Percentiles rank a stretch among this genome's conserved stretches.
Evolutionary conservation across 2,329 filamentous ascomycete species (phyloP).

Genomic region (Paracorniculantispora psalliotae): DNA sequence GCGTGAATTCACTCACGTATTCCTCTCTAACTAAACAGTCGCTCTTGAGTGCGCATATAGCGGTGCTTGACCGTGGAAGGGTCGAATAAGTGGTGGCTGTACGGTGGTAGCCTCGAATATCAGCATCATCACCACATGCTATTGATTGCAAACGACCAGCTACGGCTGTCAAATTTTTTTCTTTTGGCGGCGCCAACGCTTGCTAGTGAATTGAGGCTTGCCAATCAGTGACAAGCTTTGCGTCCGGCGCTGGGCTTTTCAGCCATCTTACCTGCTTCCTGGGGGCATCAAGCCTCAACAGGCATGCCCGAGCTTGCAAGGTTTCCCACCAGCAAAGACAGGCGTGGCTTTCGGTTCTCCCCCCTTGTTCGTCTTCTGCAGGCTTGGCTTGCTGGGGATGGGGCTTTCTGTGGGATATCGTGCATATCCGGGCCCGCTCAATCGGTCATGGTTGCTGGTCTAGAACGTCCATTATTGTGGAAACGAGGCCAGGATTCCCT

Average conservation of each 20-base stretch:
- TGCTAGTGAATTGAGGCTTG: background rate
- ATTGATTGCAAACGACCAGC: too few species aligned
- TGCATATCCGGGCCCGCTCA: constrained; percentile 12
- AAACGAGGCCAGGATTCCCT: background rate
- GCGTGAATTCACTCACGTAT: too few species aligned
- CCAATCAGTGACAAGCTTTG: constrained; percentile 1
- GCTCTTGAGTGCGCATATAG: too few species aligned
- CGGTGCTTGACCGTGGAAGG: too few species aligned
- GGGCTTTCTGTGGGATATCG: background rate
- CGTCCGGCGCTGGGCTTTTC: background rate
- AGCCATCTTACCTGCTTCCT: constrained; percentile 1
- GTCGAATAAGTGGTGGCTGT: too few species aligned
- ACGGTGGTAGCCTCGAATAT: too few species aligned
- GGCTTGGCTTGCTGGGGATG: constrained; percentile 1
- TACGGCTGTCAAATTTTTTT: background rate
- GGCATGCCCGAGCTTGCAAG: background rate
- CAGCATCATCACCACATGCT: too few species aligned
- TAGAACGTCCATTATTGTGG: constrained; percentile 11
- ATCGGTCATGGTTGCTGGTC: constrained; percentile 10
- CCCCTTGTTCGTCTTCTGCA: background rate
- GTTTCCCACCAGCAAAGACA: constrained; percentile 7
- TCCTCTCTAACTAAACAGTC: too few species aligned
- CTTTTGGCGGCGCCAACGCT: background rate
- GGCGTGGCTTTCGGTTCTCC: background rate
- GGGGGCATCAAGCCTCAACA: background rate